phyloP scores from a whole-genome alignment of 305 asterid species.

The Fraxinus paxiana region DNA sequence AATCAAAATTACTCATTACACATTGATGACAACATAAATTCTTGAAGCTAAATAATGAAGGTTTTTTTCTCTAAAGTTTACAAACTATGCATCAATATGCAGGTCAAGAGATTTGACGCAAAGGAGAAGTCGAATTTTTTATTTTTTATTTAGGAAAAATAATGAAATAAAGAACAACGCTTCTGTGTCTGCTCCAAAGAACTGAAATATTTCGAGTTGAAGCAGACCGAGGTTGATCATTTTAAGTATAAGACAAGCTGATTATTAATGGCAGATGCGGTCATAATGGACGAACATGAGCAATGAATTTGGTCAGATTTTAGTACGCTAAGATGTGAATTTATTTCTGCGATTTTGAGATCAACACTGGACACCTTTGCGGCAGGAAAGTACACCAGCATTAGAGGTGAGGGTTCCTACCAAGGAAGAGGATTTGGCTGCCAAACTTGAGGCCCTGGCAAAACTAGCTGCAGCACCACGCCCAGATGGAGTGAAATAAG shows the following conservation, averaged over 20 bases:
- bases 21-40: slow-evolving; percentile 11
- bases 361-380: slow-evolving; percentile 32
- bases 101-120: slow-evolving; percentile 20
- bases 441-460: slow-evolving; percentile 43
- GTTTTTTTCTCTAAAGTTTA: slow-evolving; percentile 20
- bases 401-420: slow-evolving; percentile 34
- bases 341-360: neutral
- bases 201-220: slow-evolving; percentile 22
- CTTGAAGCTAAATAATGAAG: neutral
- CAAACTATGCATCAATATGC: neutral
- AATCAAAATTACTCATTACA: slow-evolving; percentile 17
- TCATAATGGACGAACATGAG: neutral
- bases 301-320: slow-evolving; percentile 1
- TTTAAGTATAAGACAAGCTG: neutral
- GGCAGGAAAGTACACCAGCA: slow-evolving; percentile 39
- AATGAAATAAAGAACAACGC: slow-evolving; percentile 39
- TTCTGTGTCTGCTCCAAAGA: slow-evolving; percentile 37
- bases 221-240: slow-evolving; percentile 37
- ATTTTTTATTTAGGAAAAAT: neutral
- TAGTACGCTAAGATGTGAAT: neutral
- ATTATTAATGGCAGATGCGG: neutral
- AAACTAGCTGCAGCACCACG: slow-evolving; percentile 31
- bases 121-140: neutral
- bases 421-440: slow-evolving; percentile 38
- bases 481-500: slow-evolving; percentile 41